Conservation (phyloP, 768 basidiomycete species). For the Glaciozyma antarctica region DNA sequence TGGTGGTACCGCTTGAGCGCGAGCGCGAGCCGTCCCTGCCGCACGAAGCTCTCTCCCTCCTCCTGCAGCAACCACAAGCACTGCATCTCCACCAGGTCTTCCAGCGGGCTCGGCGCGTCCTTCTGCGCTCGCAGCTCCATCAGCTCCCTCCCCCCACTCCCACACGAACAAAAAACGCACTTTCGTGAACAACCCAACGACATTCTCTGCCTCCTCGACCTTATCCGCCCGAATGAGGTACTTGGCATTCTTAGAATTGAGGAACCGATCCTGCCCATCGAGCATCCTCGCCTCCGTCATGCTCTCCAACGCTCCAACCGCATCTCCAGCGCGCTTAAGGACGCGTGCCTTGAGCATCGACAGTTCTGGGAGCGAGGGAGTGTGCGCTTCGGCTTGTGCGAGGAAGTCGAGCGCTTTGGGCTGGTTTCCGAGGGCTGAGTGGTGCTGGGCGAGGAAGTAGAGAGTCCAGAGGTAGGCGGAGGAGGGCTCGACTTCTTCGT, state of each 20-base stretch:
- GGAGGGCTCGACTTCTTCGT: conserved; percentile 49
- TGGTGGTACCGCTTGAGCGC: conserved; percentile 78
- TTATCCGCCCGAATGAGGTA: conserved; percentile 77
- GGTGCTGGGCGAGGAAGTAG: conserved; percentile 87
- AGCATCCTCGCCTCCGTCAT: conserved; percentile 73
- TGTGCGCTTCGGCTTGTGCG: conserved; percentile 62
- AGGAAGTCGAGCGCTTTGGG: conserved; percentile 54
- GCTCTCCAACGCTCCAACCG: conserved; percentile 58
- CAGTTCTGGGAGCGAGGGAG: conserved; percentile 87
- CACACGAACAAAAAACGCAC: conserved; percentile 42
- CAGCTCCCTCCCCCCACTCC: background rate
- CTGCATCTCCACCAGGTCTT: conserved; percentile 92
- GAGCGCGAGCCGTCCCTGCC: conserved; percentile 56
- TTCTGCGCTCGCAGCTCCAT: conserved; percentile 49
- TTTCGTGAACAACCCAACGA: conserved; percentile 86
- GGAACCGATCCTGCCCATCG: conserved; percentile 87
- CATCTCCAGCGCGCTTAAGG: conserved; percentile 77
- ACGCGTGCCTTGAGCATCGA: conserved; percentile 70
- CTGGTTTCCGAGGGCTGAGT: conserved; percentile 52
- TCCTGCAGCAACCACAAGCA: conserved; percentile 76
- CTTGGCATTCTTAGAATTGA: conserved; percentile 89
- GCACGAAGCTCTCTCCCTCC: conserved; percentile 62
- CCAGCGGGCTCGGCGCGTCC: conserved; percentile 62
- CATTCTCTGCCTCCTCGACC: conserved; percentile 59
- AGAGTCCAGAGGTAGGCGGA: conserved; percentile 86